phyloP scores from a whole-genome alignment of 1,284 basidiomycete species.

The Trichosporon ovoides region DNA sequence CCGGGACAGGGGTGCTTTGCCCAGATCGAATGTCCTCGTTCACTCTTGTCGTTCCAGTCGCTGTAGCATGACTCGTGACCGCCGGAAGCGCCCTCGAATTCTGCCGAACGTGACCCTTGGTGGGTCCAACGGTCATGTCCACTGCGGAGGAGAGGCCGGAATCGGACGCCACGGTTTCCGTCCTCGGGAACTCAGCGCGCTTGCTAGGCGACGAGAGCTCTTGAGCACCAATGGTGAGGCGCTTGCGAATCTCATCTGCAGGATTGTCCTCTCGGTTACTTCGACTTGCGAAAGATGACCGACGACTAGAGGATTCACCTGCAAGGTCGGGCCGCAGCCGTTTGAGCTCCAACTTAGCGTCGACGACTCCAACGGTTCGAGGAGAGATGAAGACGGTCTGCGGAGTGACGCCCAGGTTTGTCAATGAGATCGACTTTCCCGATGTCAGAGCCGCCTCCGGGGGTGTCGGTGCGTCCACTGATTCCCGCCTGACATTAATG shows the following conservation, averaged over 20 bases:
- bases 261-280: conserved; percentile 38
- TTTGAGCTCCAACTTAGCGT: conserved; percentile 34
- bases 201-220: background rate
- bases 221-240: conserved; percentile 23
- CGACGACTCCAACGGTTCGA: conserved; percentile 37
- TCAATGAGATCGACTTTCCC: conserved; percentile 55
- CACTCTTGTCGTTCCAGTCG: conserved; percentile 54
- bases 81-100: conserved; percentile 79
- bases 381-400: conserved; percentile 87
- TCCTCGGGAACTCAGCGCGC: background rate
- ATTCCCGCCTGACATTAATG: conserved; percentile 30
- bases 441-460: conserved; percentile 28
- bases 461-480: conserved; percentile 14
- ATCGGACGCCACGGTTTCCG: conserved; percentile 25
- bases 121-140: conserved; percentile 25
- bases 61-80: conserved; percentile 69
- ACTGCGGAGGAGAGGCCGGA: conserved; percentile 37
- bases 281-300: conserved; percentile 39
- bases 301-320: conserved; percentile 27
- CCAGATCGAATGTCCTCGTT: conserved; percentile 45
- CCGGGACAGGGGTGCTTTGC: conserved; percentile 27
- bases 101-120: conserved; percentile 19
- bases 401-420: conserved; percentile 80
- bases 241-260: conserved; percentile 39
- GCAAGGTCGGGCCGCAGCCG: conserved; percentile 35